Evolutionary conservation across 2,329 filamentous ascomycete species (phyloP).

Genomic region (Acephala macrosclerotiorum): DNA sequence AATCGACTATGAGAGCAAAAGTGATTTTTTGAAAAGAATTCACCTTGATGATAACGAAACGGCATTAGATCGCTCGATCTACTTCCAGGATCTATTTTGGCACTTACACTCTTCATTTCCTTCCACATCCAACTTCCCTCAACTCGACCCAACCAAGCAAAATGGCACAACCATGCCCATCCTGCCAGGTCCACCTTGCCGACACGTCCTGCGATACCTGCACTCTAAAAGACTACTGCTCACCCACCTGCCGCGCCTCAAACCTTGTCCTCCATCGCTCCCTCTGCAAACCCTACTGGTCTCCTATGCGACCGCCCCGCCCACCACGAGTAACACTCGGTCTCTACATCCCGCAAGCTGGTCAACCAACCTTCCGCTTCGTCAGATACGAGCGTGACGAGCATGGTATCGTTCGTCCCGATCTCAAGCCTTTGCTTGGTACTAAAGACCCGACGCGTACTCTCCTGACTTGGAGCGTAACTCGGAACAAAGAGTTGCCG

Average conservation of each 20-base stretch:
- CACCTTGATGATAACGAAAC: not conserved
- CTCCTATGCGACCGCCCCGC: not conserved
- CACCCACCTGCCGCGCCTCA: not conserved
- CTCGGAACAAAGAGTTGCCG: not conserved
- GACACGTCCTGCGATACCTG: not conserved
- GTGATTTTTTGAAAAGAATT: not conserved
- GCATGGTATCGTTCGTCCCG: not conserved
- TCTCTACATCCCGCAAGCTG: not conserved
- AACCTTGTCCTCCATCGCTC: not conserved
- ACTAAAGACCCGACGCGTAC: not conserved
- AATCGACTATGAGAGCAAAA: too few species aligned
- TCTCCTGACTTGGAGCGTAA: not conserved
- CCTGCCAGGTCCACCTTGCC: not conserved
- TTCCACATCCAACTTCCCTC: not conserved
- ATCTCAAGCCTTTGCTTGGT: not conserved
- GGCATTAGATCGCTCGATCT: not conserved
- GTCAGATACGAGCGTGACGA: not conserved
- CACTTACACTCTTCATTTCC: not conserved
- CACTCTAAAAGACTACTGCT: not conserved
- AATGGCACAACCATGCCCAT: not conserved
- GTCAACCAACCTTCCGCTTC: constrained; percentile 4
- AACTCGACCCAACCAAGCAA: not conserved
- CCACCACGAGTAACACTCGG: not conserved
- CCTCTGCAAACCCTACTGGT: not conserved
- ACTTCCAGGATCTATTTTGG: not conserved